phyloP scores from a whole-genome alignment of 2,329 filamentous ascomycete genomes.

The Didymella exigua region DNA sequence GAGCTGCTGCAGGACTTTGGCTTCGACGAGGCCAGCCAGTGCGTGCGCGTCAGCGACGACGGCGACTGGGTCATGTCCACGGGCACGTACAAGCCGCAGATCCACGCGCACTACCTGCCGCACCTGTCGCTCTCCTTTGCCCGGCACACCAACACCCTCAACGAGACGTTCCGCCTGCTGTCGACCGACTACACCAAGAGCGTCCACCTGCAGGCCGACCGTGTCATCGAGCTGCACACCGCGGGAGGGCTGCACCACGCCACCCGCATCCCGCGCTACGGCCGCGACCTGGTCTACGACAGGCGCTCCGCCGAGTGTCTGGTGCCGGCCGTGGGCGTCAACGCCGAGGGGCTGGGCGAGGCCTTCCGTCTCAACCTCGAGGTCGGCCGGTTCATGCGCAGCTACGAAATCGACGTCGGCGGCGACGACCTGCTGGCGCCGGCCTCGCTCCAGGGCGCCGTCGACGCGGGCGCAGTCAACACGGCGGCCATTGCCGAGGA shows the following conservation, averaged over 20 bases:
- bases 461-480: slow-evolving; percentile 85
- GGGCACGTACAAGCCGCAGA: slow-evolving; percentile 64
- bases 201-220: slow-evolving; percentile 88
- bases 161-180: slow-evolving; percentile 87
- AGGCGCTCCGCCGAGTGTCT: slow-evolving; percentile 81
- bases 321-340: slow-evolving; percentile 85
- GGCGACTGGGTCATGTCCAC: slow-evolving; percentile 74
- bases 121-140: slow-evolving; percentile 93
- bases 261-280: slow-evolving; percentile 89
- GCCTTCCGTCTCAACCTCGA: slow-evolving; percentile 94
- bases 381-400: slow-evolving; percentile 89
- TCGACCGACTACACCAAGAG: slow-evolving; percentile 94
- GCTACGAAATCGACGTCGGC: slow-evolving; percentile 89
- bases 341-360: slow-evolving; percentile 83
- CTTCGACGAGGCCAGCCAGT: slow-evolving; percentile 93
- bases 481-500: slow-evolving; percentile 83
- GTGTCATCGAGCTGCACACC: slow-evolving; percentile 91
- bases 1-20: slow-evolving; percentile 97
- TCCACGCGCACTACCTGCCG: slow-evolving; percentile 93
- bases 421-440: slow-evolving; percentile 76
- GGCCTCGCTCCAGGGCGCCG: slow-evolving; percentile 82
- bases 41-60: slow-evolving; percentile 89
- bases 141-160: slow-evolving; percentile 88
- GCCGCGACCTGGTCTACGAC: slow-evolving; percentile 86
- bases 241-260: slow-evolving; percentile 85